These are phyloP conservation scores for Abelmoschus esculentus DNA, from an alignment of 345 rosid genomes.

Conservation along the genomic window DNA sequence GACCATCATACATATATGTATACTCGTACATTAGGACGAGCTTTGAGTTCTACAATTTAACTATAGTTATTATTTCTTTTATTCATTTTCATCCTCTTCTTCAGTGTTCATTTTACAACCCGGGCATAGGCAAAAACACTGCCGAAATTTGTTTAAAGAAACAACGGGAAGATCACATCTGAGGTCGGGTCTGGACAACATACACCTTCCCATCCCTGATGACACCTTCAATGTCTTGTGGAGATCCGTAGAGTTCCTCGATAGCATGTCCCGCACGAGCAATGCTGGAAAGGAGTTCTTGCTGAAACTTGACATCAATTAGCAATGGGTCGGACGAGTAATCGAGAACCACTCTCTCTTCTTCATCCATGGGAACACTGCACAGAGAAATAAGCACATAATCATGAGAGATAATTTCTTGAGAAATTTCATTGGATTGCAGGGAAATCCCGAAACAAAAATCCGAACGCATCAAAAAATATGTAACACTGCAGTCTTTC, in stretches of 20 bases:
- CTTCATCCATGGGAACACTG: slow-evolving; percentile 99
- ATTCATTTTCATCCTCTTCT: background rate
- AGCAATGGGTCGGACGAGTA: slow-evolving; percentile 72
- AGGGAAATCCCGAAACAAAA: background rate
- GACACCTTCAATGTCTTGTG: slow-evolving; percentile 97
- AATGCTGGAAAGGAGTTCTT: slow-evolving; percentile 61
- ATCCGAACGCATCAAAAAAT: background rate
- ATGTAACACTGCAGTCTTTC: background rate
- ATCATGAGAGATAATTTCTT: background rate
- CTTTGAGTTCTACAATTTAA: too few relatives aligned
- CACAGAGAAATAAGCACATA: background rate
- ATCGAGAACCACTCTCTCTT: slow-evolving; percentile 66
- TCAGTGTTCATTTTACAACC: background rate
- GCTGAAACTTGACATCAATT: slow-evolving; percentile 52
- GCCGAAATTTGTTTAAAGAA: background rate
- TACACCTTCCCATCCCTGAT: slow-evolving; percentile 77
- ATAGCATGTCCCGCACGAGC: slow-evolving; percentile 72
- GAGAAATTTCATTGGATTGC: background rate
- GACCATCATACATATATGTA: too few relatives aligned
- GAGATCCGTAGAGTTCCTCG: slow-evolving; percentile 77
- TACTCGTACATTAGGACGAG: too few relatives aligned
- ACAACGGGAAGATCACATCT: slow-evolving; percentile 44
- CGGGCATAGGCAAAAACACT: slow-evolving; percentile 5
- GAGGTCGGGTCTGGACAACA: slow-evolving; percentile 95
- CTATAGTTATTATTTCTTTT: too few relatives aligned